These are phyloP conservation scores for Selaginella moellendorffii DNA, from an alignment of 75 land plant genomes.

Conservation along the genomic window DNA sequence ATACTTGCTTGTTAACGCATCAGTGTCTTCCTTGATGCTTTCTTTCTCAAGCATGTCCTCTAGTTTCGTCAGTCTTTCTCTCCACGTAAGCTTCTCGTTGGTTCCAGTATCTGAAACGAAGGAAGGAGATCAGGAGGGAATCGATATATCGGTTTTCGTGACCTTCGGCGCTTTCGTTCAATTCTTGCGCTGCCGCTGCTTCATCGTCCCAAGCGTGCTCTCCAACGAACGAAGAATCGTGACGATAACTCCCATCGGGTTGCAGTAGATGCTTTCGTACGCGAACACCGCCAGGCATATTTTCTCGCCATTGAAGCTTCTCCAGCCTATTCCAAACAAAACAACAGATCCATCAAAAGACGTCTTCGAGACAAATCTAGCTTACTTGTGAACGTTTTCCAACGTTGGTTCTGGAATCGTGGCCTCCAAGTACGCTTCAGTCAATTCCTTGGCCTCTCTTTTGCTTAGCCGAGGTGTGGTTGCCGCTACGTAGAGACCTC, in stretches of 20 bases:
- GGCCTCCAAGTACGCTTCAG: constrained; percentile 84
- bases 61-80: constrained; percentile 42
- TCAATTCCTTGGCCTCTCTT: constrained; percentile 27
- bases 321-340: constrained; percentile 43
- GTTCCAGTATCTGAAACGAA: not conserved
- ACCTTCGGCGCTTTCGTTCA: not conserved
- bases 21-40: constrained; percentile 38
- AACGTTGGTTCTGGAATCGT: constrained; percentile 75
- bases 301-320: constrained; percentile 63
- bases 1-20: constrained; percentile 37
- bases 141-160: not conserved
- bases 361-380: not conserved
- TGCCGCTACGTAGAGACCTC: constrained; percentile 29
- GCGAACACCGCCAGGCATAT: constrained; percentile 64
- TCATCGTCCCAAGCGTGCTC: constrained; percentile 69
- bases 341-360: not conserved
- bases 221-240: constrained; percentile 61
- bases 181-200: constrained; percentile 24
- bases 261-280: constrained; percentile 50
- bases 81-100: not conserved
- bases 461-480: constrained; percentile 22
- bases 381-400: constrained; percentile 55
- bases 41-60: constrained; percentile 44
- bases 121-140: not conserved
- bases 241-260: constrained; percentile 46